Conservation (phyloP, 495 filamentous ascomycete species). For the Penicillium bovifimosum region DNA sequence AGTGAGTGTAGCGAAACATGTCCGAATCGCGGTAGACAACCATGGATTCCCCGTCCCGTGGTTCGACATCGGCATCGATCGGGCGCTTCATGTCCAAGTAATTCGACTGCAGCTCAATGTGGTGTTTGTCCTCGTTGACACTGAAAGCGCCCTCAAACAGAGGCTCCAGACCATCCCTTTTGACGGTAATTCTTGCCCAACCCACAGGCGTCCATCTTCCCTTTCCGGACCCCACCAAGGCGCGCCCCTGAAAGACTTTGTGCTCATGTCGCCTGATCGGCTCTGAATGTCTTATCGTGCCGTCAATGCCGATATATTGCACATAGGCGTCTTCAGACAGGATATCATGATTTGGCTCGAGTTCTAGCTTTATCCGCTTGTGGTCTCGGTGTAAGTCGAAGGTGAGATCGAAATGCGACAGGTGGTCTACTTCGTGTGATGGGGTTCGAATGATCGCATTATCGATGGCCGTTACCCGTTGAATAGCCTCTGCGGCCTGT, state of each 20-base stretch:
- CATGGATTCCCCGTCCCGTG: conserved; percentile 70
- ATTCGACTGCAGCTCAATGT: conserved; percentile 70
- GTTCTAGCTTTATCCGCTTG: conserved; percentile 68
- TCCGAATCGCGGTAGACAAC: conserved; percentile 89
- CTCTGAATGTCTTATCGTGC: conserved; percentile 55
- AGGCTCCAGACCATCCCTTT: conserved; percentile 68
- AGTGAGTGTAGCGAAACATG: conserved; percentile 47
- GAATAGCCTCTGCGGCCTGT: conserved; percentile 67
- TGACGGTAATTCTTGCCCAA: conserved; percentile 77
- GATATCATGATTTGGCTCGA: conserved; percentile 92
- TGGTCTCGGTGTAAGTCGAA: conserved; percentile 65
- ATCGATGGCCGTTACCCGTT: conserved; percentile 66
- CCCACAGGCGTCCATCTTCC: conserved; percentile 74
- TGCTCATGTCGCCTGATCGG: conserved; percentile 64
- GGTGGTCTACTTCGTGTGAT: conserved; percentile 69
- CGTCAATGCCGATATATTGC: conserved; percentile 64
- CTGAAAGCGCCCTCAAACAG: conserved; percentile 91
- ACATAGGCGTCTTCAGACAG: conserved; percentile 70
- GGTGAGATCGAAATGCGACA: conserved; percentile 74
- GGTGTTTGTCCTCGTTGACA: conserved; percentile 73
- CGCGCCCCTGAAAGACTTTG: conserved; percentile 75
- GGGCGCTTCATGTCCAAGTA: conserved; percentile 69
- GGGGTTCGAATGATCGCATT: conserved; percentile 72
- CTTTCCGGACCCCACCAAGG: conserved; percentile 60
- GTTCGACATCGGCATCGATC: conserved; percentile 65